Evolutionary conservation across 116 monocot genomes (phyloP), one percentile per base, ranked within the genome.

Genomic region (Phalaenopsis hybrid): DNA sequence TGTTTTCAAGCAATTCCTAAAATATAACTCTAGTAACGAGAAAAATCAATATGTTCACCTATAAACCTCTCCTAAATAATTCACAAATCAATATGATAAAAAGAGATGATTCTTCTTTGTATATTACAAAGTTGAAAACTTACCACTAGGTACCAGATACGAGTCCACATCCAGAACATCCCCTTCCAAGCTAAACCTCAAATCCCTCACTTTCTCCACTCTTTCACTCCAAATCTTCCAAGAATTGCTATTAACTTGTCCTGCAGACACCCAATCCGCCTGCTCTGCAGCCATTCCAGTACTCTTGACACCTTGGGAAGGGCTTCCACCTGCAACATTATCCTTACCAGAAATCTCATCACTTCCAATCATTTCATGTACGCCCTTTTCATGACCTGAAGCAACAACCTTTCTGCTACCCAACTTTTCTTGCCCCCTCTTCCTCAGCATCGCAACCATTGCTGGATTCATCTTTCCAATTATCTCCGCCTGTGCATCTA

Each of bases 191-290:
- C 88, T 81, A 89, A 98, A 98, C 77, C 98, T 90, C 73, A 91
- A 82, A 0, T 59, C 78, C 83, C 95, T 95, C 37, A 85, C 88
- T 75, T 87, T 91, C 92, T 98, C 95, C 50, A 98, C 98, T 83
- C 88, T 90, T 74, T 95, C 87, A 80, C 92, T 89, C 98, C 98
- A 98, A 74, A 69, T 80, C 80, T 88, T 92, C 98, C 98, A 98
- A 18, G 70, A 67, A 63, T 45, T 78, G 75, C 83, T 85, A 73
- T 79, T 82, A 41, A 8, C 20, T 65, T 82, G 83, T 73, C 81
- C 84, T 23, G 79, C 57, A 6, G 83, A 16, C 25, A 78, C 58
- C 81, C 49, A 83, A 20, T 87, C 81, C 12, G 81, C 83, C 78
- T 51, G 31, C 8, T 58, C 41, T 41, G 43, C 84, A 49, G 49